Conservation (phyloP, 2,329 filamentous ascomycete species). For the Colletotrichum godetiae region DNA sequence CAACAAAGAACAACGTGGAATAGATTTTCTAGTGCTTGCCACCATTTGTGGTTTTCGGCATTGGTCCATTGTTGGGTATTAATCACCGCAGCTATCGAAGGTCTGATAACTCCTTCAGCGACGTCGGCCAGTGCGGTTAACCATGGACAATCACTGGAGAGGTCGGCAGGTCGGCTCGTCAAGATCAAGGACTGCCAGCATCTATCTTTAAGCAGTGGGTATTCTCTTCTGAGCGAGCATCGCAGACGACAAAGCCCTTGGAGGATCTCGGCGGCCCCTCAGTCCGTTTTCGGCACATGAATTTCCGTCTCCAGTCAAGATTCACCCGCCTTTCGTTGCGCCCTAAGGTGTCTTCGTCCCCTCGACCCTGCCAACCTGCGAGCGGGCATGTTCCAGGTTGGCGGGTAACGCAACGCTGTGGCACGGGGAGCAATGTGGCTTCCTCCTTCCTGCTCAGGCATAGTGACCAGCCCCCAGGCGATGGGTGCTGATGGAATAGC, state of each 20-base stretch:
- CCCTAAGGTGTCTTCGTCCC: not conserved
- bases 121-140: not conserved
- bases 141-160: not conserved
- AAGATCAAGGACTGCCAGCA: not conserved
- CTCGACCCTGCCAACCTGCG: not conserved
- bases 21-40: not conserved
- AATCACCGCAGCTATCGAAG: not conserved
- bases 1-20: not conserved
- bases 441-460: slow-evolving; percentile 22
- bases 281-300: not conserved
- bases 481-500: slow-evolving; percentile 20
- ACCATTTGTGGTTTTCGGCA: not conserved
- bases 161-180: not conserved
- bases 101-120: not conserved
- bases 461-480: slow-evolving; percentile 9
- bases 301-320: not conserved
- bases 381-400: slow-evolving; percentile 17
- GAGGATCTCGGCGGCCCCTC: slow-evolving; percentile 14
- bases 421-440: slow-evolving; percentile 5
- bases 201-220: not conserved
- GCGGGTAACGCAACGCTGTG: slow-evolving; percentile 32
- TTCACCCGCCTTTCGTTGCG: not conserved
- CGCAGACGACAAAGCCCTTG: not conserved
- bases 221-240: not conserved
- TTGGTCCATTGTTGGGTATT: not conserved